Base-by-base conservation (phyloP, 2,329 filamentous ascomycete species). In the Hypoxylon sp. region DNA sequence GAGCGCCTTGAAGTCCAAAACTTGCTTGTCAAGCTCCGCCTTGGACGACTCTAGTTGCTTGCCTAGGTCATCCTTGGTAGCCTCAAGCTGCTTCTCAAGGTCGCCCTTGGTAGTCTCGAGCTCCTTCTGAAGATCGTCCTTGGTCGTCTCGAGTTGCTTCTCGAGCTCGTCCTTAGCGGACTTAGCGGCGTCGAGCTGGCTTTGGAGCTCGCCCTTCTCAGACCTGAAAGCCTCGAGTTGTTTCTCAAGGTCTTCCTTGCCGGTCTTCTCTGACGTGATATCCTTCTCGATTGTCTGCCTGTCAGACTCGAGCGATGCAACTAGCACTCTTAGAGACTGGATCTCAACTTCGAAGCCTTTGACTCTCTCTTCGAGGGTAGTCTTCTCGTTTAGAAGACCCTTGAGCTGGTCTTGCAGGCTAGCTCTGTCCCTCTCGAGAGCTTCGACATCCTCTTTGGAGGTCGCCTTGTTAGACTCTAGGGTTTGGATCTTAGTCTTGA, bases 331-430 rank as follows among this genome's bases (percentile, higher is more conserved):
- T 11, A 71, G 57, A 23, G 53, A 53, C 17, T 60, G 45, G 15
- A 71, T 57, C 44, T 63, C 59, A n/a, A 55, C 50, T 54, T 69
- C 67, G 23, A 72, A 59, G 16, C 51, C 56, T 12, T 61, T 59
- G 26, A 71, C 60, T 38, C 61, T 65, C 6, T 57, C 45, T 34
- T 66, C 48, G 8, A 69, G 61, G 3, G 57, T 50, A 25, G 56
- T 36, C 35, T 65, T 71, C 30, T 68, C 64, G 17, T 53, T 48
- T 32, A 63, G 61, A 16, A 63, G 50, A 3, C 53, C 50, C 5
- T 63, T 51, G 44, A 71, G 63, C 27, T 62, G 60, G 9, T 51
- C 27, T 44, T 67, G 60, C 3, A 73, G 62, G 27, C 59, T 63
- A 23, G 62, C 61, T 45, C 61, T 64, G 11, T 64, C 55, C 46